Percentiles rank a stretch among this genome's conserved stretches.
Evolutionary conservation across 2,329 filamentous ascomycete species (phyloP).

Genomic region (Nemania sp.): DNA sequence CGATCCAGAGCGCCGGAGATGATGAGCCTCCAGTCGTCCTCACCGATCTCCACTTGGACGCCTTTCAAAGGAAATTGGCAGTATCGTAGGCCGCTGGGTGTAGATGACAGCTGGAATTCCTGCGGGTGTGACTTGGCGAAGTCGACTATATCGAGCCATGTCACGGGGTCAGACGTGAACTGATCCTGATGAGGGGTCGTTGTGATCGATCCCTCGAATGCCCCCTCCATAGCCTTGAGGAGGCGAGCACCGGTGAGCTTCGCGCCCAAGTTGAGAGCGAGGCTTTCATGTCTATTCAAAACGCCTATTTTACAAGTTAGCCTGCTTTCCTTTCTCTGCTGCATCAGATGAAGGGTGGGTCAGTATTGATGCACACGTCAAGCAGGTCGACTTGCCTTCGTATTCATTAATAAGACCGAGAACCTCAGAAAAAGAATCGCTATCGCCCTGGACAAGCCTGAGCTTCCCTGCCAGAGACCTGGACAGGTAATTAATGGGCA

Average conservation of each 20-base stretch:
- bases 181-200: constrained; percentile 57
- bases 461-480: constrained; percentile 50
- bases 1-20: constrained; percentile 81
- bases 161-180: constrained; percentile 59
- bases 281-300: constrained; percentile 80
- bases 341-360: not conserved
- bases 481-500: constrained; percentile 58
- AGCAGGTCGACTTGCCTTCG: constrained; percentile 54
- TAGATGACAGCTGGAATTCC: constrained; percentile 74
- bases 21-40: constrained; percentile 86
- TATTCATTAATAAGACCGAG: constrained; percentile 76
- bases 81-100: constrained; percentile 68
- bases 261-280: constrained; percentile 82
- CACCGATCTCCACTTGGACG: constrained; percentile 78
- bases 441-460: constrained; percentile 56
- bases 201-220: constrained; percentile 80
- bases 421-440: constrained; percentile 73
- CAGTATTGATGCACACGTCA: not conserved
- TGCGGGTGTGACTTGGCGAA: constrained; percentile 80
- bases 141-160: constrained; percentile 84
- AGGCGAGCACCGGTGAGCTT: constrained; percentile 81
- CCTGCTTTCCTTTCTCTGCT: no score
- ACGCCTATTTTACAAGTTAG: constrained; percentile 56
- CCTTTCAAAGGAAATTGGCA: constrained; percentile 85
- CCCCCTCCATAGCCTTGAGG: constrained; percentile 81